Conservation (phyloP, 306 rosid genomes). For the Vigna angularis region DNA sequence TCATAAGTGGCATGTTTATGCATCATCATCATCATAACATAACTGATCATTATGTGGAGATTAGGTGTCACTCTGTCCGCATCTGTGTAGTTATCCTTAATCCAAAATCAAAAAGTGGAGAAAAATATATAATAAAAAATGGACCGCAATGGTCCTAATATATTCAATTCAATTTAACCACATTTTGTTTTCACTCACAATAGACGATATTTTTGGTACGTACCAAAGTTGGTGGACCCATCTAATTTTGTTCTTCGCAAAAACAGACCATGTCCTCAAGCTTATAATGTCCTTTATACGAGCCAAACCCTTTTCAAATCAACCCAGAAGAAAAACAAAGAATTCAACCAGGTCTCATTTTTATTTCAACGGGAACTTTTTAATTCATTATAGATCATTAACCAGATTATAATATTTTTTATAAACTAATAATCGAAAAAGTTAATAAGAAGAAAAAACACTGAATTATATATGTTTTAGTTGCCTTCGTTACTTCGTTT, state of each 20-base stretch:
- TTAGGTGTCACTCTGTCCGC: conserved; percentile 42
- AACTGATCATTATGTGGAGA: conserved; percentile 42
- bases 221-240: conserved; percentile 1
- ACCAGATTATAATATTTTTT: no score
- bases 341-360: no score
- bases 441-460: no score
- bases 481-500: not conserved
- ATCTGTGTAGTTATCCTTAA: conserved; percentile 26
- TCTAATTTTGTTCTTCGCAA: not conserved
- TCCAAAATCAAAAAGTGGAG: conserved; percentile 5
- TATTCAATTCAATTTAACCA: conserved; percentile 10
- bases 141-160: not conserved
- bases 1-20: conserved; percentile 28
- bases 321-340: no score
- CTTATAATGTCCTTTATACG: not conserved
- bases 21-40: conserved; percentile 26
- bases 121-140: not conserved
- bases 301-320: not conserved
- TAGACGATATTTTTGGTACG: not conserved
- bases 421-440: no score
- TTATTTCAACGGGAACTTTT: no score
- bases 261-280: not conserved
- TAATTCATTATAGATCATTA: no score
- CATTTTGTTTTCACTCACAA: conserved; percentile 20
- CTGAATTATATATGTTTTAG: not conserved